Percentiles rank a stretch among this genome's conserved stretches.
Conservation (phyloP, 768 basidiomycete species). For the Pisolithus sp. region DNA sequence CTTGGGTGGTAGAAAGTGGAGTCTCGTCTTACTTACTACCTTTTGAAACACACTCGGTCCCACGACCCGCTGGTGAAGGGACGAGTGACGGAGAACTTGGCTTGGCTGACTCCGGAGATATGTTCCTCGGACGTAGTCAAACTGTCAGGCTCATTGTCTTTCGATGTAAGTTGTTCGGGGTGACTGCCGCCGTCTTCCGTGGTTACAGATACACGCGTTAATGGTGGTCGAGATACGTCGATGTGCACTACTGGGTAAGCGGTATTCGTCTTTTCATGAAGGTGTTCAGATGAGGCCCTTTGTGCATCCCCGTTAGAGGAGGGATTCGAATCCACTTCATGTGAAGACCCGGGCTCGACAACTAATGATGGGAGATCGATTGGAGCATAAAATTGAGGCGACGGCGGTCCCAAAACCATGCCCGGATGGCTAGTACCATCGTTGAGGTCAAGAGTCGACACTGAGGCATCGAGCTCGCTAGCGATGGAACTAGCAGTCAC, state of each 20-base stretch:
- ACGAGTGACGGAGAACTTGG: slow-evolving; percentile 10
- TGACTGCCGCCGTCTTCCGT: background rate
- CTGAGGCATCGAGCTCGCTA: slow-evolving; percentile 37
- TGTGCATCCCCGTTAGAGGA: background rate
- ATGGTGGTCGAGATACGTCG: slow-evolving; percentile 33
- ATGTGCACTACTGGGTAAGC: slow-evolving; percentile 40
- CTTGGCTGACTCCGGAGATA: slow-evolving; percentile 14
- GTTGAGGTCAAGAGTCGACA: slow-evolving; percentile 51
- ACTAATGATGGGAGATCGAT: slow-evolving; percentile 8
- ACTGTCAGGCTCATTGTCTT: background rate
- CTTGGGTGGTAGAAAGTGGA: slow-evolving; percentile 81
- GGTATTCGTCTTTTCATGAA: slow-evolving; percentile 1
- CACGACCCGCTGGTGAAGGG: slow-evolving; percentile 37
- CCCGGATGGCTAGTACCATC: slow-evolving; percentile 26
- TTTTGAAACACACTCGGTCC: slow-evolving; percentile 73
- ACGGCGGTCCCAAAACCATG: slow-evolving; percentile 9
- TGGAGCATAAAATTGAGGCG: slow-evolving; percentile 21
- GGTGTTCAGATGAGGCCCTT: background rate
- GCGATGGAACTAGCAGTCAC: slow-evolving; percentile 11
- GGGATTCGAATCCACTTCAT: slow-evolving; percentile 2
- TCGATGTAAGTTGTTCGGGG: background rate
- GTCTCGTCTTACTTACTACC: slow-evolving; percentile 80
- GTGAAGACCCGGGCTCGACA: slow-evolving; percentile 19
- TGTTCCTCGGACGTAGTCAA: background rate
- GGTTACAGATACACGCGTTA: slow-evolving; percentile 22